Evolutionary conservation across 257 asterid species (phyloP), one percentile per base, ranked within the genome.

Genomic region (Salvia hispanica): DNA sequence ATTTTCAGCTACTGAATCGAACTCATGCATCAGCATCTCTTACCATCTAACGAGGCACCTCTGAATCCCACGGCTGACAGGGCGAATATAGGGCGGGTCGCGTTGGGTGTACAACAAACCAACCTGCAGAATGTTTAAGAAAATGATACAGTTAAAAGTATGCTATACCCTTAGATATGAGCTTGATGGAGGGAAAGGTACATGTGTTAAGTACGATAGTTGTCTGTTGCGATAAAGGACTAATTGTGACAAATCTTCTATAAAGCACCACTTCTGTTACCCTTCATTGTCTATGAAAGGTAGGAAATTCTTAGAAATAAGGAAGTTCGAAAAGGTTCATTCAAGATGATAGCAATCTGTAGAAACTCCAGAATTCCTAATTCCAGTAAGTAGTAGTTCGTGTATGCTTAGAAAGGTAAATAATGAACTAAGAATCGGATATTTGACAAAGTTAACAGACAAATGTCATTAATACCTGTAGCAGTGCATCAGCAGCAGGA

Each of bases 1-100:
- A 69, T 37, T 58, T 45, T 69, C 46, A 70, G 77, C 72, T 79
- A 69, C 72, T 58, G 21, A 66, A 77, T 58, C 53, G 15, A 60
- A 58, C 46, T 15, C 43, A 47, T 14, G 62, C n/a, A 76, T 37
- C 25, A 61, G 45, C 52, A 76, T 51, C 25, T 73, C 90, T 72
- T 83, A 92, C 97, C 99, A 93, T 88, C 99, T 85, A 62, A 86
- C 95, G 42, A 93, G 87, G 81, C 99, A 93, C 86, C 99, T 88
- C 80, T 84, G 82, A 65, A 93, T 83, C 10, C 95, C 99, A 74
- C 92, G 90, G 76, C 87, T 86, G 70, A 87, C 73, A 2, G 99
- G 97, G 43, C 99, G 99, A 74, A 93, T 72, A 54, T 86, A 76
- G 37, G 99, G 81, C 16, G 95, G 97, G 58, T 93, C 95, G 62